These are phyloP conservation scores for Salinomyces thailandicus DNA, from an alignment of 2,329 filamentous ascomycete species.

Conservation along the genomic window DNA sequence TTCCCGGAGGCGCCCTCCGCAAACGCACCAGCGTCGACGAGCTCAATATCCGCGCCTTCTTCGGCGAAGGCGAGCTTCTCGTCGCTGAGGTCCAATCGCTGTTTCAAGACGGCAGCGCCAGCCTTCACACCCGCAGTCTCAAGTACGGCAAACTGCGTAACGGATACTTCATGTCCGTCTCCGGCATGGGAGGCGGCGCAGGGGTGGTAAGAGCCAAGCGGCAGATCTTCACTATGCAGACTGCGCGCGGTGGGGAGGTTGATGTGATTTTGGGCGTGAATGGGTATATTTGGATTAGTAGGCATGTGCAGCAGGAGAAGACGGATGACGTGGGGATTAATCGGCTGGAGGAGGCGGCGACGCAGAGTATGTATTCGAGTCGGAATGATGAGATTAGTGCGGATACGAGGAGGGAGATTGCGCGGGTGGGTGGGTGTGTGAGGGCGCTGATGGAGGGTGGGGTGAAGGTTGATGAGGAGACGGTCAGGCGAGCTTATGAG, in stretches of 20 bases:
- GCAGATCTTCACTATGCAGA: slow-evolving; percentile 76
- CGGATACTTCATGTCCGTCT: slow-evolving; percentile 75
- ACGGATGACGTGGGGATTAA: slow-evolving; percentile 56
- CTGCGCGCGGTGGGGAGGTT: slow-evolving; percentile 52
- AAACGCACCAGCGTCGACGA: slow-evolving; percentile 92
- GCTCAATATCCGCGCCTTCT: slow-evolving; percentile 94
- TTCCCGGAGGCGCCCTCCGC: slow-evolving; percentile 84
- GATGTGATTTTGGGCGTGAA: slow-evolving; percentile 90
- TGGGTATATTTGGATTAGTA: slow-evolving; percentile 91
- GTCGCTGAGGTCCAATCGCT: slow-evolving; percentile 91
- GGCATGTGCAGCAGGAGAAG: slow-evolving; percentile 50
- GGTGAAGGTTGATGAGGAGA: slow-evolving; percentile 80
- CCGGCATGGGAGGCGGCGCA: slow-evolving; percentile 63
- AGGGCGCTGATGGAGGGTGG: slow-evolving; percentile 72
- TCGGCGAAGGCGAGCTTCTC: slow-evolving; percentile 85
- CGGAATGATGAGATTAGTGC: slow-evolving; percentile 79
- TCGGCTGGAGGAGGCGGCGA: slow-evolving; percentile 77
- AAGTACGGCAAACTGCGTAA: slow-evolving; percentile 95
- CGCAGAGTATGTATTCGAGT: slow-evolving; percentile 79
- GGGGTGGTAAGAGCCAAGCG: slow-evolving; percentile 75
- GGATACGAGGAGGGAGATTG: slow-evolving; percentile 77
- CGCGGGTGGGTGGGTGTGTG: slow-evolving; percentile 70
- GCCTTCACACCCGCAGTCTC: slow-evolving; percentile 77
- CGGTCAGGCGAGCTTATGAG: slow-evolving; percentile 70
- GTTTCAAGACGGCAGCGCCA: slow-evolving; percentile 73